Base-by-base conservation (phyloP, 1,284 basidiomycete species). In the Ceratobasidium sp. region DNA sequence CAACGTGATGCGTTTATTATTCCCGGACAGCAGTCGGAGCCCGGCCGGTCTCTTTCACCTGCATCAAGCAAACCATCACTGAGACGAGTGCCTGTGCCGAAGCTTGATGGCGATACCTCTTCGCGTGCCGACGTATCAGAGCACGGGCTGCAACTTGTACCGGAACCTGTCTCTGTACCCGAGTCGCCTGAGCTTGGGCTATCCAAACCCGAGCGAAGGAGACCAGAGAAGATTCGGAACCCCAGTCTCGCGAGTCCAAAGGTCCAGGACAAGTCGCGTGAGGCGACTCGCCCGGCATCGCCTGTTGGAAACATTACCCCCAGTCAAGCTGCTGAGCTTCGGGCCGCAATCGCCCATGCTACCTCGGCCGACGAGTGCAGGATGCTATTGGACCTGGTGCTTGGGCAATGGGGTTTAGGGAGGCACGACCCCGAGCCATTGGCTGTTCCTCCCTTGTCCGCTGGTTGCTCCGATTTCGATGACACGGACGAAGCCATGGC, bases 291-390 rank as follows among this genome's bases (percentile, higher is more conserved):
- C 8, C 71, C 73, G 39, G 11, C 72, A 36, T 47, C 73, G 52
- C 73, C 71, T 2, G 47, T 27, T 14, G 49, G 41, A 9, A 29
- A 52, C 27, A 53, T 71, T 50, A 71, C 78, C 44, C 56, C 79
- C 13, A 77, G 80, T n/a, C 78, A 87, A 69, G 82, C 87, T 36
- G 79, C 81, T 13, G 88, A 91, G 56, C 82, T 95, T 76, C 86
- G 88, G 27, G 80, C 82, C 25, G 80, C 91, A 67, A 79, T 95
- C n/a, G 79, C 84, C 25, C 82, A 80, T 62, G 91, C 93, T 16
- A 88, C 87, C 0, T 86, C 82, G 33, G 88, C 85, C 44, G 87
- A 89, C 70, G 93, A 95, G 79, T 94, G 92, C 75, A 88, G 90
- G 56, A 80, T 94, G 36, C 85, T 95, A 46, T 82, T 93, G 46